These are phyloP conservation scores for Coemansia umbellata DNA, from an alignment of 192 early-diverging fungal species.

Conservation along the genomic window DNA sequence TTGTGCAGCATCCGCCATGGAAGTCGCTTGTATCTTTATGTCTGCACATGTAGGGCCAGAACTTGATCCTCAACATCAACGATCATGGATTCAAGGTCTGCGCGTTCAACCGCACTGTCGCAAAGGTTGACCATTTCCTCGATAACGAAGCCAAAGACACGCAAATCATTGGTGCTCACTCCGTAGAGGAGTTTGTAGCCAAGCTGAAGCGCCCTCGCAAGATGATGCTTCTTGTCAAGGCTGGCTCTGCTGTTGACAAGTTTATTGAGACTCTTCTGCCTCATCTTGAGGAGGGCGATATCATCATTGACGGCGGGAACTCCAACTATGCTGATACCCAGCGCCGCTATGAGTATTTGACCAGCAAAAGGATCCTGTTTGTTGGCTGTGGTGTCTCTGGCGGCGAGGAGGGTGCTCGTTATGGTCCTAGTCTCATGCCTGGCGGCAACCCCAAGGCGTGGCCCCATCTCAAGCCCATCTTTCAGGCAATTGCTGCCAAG, in stretches of 20 bases:
- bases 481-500: constrained; percentile 93
- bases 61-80: constrained; percentile 98
- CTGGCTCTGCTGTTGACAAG: constrained; percentile 88
- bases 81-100: constrained; percentile 93
- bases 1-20: too few species aligned
- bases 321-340: constrained; percentile 97
- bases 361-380: constrained; percentile 88
- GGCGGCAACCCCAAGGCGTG: constrained; percentile 92
- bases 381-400: constrained; percentile 98
- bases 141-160: constrained; percentile 97
- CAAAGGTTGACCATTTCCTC: constrained; percentile 94
- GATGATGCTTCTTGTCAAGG: constrained; percentile 98
- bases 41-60: constrained; percentile 75
- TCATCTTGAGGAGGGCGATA: constrained; percentile 84
- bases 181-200: constrained; percentile 88
- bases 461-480: constrained; percentile 91
- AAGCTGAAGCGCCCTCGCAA: constrained; percentile 96
- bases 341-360: constrained; percentile 83
- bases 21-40: not conserved
- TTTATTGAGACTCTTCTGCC: constrained; percentile 91
- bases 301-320: constrained; percentile 99
- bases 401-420: constrained; percentile 97
- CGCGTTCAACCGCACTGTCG: constrained; percentile 93
- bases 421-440: constrained; percentile 96
- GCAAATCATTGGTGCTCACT: constrained; percentile 89